Percentiles rank a stretch among this genome's conserved stretches.
phyloP scores from a whole-genome alignment of 1,284 basidiomycete genomes.

The Afroboletus lepidellus region DNA sequence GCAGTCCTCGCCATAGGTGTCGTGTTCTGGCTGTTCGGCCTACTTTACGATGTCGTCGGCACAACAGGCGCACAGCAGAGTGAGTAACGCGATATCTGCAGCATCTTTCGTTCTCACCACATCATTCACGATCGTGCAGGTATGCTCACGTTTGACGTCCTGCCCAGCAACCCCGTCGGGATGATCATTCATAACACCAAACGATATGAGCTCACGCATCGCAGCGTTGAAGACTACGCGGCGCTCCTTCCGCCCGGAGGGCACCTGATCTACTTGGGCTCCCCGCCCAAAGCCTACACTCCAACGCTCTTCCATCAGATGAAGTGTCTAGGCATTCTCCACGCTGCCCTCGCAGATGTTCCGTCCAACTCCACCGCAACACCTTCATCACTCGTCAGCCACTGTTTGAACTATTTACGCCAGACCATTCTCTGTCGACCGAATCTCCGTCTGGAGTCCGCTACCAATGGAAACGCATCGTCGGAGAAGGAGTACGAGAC shows the following conservation, averaged over 20 bases:
- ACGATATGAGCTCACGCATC: no score
- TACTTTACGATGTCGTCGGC: no score
- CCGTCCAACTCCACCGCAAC: not conserved
- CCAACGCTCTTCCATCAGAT: slow-evolving; percentile 35
- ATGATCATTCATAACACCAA: no score
- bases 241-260: slow-evolving; percentile 9
- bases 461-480: not conserved
- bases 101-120: no score
- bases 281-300: slow-evolving; percentile 19
- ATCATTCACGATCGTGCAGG: no score
- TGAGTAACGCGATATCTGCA: no score
- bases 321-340: slow-evolving; percentile 29
- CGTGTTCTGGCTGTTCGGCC: no score
- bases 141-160: no score
- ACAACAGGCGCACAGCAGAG: no score
- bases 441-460: slow-evolving; percentile 16
- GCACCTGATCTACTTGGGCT: slow-evolving; percentile 10
- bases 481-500: slow-evolving; percentile 11
- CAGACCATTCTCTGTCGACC: slow-evolving; percentile 27
- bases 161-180: no score
- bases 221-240: not conserved
- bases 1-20: no score
- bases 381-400: slow-evolving; percentile 17
- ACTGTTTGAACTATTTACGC: slow-evolving; percentile 34
- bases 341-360: not conserved